phyloP scores from a whole-genome alignment of 2,329 filamentous ascomycete species.

The Fusarium sterilihyphosum region DNA sequence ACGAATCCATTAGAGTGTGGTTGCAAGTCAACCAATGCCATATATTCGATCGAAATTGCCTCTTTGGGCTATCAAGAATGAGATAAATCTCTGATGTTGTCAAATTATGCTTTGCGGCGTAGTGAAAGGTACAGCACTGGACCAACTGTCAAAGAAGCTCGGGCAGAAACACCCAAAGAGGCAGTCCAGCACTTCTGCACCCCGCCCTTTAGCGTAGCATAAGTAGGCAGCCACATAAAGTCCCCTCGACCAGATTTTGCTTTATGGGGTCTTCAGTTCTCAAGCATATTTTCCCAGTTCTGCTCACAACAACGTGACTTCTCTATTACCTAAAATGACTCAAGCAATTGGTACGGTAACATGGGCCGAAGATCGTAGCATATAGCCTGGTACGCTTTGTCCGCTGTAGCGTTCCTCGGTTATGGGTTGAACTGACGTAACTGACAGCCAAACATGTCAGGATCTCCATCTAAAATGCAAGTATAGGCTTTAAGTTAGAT shows the following conservation, averaged over 20 bases:
- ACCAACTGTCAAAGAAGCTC: neutral
- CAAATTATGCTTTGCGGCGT: neutral
- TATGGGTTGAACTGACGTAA: neutral
- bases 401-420: too few species aligned
- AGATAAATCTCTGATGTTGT: neutral
- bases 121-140: neutral
- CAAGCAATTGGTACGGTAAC: neutral
- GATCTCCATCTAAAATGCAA: neutral
- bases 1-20: neutral
- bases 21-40: too few species aligned
- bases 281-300: neutral
- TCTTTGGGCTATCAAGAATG: neutral
- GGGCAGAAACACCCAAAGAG: neutral
- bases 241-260: neutral
- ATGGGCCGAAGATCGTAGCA: neutral
- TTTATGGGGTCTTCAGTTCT: neutral
- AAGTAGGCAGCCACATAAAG: neutral
- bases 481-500: too few species aligned
- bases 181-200: neutral
- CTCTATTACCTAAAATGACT: neutral
- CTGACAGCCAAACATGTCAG: neutral
- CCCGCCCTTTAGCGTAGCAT: neutral
- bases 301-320: neutral
- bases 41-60: neutral
- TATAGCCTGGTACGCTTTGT: neutral